Evolutionary conservation across 2,329 filamentous ascomycete genomes (phyloP).

Genomic region (Talaromyces sp.): DNA sequence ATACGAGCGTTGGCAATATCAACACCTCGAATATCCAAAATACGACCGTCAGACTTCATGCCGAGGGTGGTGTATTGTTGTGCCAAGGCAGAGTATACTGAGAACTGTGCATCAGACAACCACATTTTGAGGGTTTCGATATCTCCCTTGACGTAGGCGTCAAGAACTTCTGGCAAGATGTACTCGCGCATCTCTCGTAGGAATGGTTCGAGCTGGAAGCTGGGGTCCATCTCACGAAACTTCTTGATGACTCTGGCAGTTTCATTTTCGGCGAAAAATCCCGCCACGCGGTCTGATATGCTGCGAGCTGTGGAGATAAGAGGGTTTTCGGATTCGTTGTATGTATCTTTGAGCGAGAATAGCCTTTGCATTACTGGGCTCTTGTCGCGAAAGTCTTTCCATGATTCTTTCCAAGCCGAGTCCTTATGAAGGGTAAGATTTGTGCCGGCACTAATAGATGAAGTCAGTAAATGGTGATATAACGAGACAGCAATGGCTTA

Average conservation of each 20-base stretch:
- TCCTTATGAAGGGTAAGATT: slow-evolving; percentile 96
- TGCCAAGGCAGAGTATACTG: slow-evolving; percentile 92
- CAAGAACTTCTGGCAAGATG: slow-evolving; percentile 92
- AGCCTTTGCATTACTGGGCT: slow-evolving; percentile 84
- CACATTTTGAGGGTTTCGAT: slow-evolving; percentile 85
- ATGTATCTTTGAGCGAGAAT: slow-evolving; percentile 79
- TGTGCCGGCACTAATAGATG: slow-evolving; percentile 69
- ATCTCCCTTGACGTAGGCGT: slow-evolving; percentile 97
- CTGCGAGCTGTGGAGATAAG: slow-evolving; percentile 87
- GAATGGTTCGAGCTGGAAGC: slow-evolving; percentile 93
- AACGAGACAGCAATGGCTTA: slow-evolving; percentile 49
- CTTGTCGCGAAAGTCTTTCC: slow-evolving; percentile 88
- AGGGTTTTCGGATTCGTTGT: slow-evolving; percentile 96
- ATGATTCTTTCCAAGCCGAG: slow-evolving; percentile 96
- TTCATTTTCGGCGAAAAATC: slow-evolving; percentile 98
- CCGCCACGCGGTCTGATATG: slow-evolving; percentile 86
- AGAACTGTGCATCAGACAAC: slow-evolving; percentile 94
- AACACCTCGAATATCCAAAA: slow-evolving; percentile 91
- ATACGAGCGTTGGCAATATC: slow-evolving; percentile 59
- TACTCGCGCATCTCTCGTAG: slow-evolving; percentile 94
- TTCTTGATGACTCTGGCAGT: slow-evolving; percentile 97
- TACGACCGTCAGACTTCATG: slow-evolving; percentile 89
- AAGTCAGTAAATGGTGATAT: slow-evolving; percentile 30
- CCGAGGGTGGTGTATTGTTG: slow-evolving; percentile 94
- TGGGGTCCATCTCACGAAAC: slow-evolving; percentile 91